Evolutionary conservation across 805 yeast species (phyloP), one percentile per base, ranked within the genome.

Genomic region (Clavispora carvajalis): DNA sequence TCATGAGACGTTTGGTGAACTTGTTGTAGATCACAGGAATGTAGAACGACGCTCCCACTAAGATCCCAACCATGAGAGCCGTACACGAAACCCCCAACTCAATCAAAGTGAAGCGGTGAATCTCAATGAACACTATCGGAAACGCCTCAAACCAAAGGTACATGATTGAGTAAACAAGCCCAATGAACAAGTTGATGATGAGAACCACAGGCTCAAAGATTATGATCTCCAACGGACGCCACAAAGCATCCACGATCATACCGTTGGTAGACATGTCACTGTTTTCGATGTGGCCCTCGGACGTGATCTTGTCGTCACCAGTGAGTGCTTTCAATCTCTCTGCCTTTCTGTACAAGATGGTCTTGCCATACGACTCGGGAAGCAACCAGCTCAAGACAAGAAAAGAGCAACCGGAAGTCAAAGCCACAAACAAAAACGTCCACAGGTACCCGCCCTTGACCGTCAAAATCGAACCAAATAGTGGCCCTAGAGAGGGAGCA

Each of bases 101-200:
- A 24, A 77, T 64, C 19, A 66, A 50, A 5, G 75, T 67, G 56
- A 80, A 80, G 24, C 64, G 52, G 46, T 76, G 66, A 17, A 65
- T 52, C 3, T 66, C 73, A 19, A 46, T 38, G 45, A 72, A 80
- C 3, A 76, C 78, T 24, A 79, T 62, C 8, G 86, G 85, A 59
- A 76, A 77, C 4, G 77, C 79, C 57, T 80, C 85, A 49, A 79
- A 76, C 65, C 76, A 79, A 17, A 77, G 54, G 54, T 77, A 80
- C 45, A 76, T 47, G 24, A 72, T 57, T 21, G 81, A 74, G 54
- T 79, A 80, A 7, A 70, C 63, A 37, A 79, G 49, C 0, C 80
- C 76, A 47, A 74, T 60, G 54, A 77, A 79, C 22, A 71, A 15
- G 51, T 79, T 70, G 43, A 78, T 69, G 23, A 78, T 62, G 17